phyloP scores from a whole-genome alignment of 1,139 yeast genomes.

The Taiozyma sp. region DNA sequence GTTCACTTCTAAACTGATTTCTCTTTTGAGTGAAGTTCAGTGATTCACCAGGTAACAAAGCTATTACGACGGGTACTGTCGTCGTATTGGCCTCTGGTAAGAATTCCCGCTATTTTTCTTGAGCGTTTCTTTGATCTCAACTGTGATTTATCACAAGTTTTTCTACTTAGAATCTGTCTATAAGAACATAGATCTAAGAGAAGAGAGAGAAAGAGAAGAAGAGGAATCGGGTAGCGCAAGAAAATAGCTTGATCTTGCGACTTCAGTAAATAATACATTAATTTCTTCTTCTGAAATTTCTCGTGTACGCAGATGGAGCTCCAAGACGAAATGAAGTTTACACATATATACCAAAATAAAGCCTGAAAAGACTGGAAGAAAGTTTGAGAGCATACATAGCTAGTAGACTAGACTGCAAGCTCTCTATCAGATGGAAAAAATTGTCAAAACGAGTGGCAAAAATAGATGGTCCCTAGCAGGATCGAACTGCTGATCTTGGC shows the following conservation, averaged over 20 bases:
- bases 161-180: constrained; percentile 3
- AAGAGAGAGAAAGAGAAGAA: not conserved
- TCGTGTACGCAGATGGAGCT: too few species aligned
- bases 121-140: constrained; percentile 8
- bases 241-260: too few species aligned
- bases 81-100: constrained; percentile 15
- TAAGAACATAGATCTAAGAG: not conserved
- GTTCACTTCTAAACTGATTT: constrained; percentile 12
- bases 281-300: too few species aligned
- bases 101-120: constrained; percentile 13
- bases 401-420: too few species aligned
- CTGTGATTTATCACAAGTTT: not conserved
- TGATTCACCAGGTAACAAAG: constrained; percentile 12
- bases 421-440: too few species aligned
- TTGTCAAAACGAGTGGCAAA: too few species aligned
- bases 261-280: too few species aligned
- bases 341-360: too few species aligned
- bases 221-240: not conserved
- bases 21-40: constrained; percentile 13
- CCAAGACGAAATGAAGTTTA: too few species aligned
- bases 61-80: constrained; percentile 12
- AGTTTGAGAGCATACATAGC: too few species aligned
- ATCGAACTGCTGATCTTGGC: constrained; percentile 84
- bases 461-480: constrained; percentile 86
- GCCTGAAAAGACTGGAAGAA: too few species aligned